Percentiles rank a stretch among this genome's conserved stretches.
Conservation (phyloP, 2,329 filamentous ascomycete species). For the Cordyceps farinosa region DNA sequence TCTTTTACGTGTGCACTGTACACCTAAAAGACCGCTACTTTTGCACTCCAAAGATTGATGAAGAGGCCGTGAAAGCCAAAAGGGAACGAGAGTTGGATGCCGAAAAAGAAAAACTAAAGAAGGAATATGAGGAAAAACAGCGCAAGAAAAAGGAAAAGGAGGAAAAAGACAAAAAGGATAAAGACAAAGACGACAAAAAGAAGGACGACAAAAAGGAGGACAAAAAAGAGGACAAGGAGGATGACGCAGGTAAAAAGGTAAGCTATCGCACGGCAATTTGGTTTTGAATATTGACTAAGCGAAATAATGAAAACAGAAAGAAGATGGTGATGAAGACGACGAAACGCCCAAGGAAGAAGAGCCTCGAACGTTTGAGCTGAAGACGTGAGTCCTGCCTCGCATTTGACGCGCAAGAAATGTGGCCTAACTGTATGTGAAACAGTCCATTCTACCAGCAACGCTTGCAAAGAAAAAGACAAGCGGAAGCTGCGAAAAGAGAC, state of each 20-base stretch:
- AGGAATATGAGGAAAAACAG: slow-evolving; percentile 73
- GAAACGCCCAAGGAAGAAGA: slow-evolving; percentile 52
- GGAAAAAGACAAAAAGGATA: slow-evolving; percentile 52
- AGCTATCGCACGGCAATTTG: too few relatives aligned
- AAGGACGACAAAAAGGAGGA: slow-evolving; percentile 44
- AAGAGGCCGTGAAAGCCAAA: slow-evolving; percentile 60
- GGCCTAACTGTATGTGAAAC: slow-evolving; percentile 10
- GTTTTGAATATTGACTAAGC: not conserved
- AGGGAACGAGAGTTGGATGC: slow-evolving; percentile 59
- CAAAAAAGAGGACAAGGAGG: slow-evolving; percentile 36
- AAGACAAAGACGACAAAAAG: slow-evolving; percentile 45
- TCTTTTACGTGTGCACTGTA: slow-evolving; percentile 83
- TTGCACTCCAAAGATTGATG: slow-evolving; percentile 70
- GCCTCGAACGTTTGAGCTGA: slow-evolving; percentile 77
- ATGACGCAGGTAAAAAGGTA: slow-evolving; percentile 36
- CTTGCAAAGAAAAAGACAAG: slow-evolving; percentile 62
- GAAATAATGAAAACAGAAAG: slow-evolving; percentile 20
- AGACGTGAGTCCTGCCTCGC: slow-evolving; percentile 54
- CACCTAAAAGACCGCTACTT: slow-evolving; percentile 84
- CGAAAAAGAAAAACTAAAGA: slow-evolving; percentile 63
- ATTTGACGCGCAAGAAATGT: not conserved
- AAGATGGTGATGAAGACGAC: slow-evolving; percentile 22
- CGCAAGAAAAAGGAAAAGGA: slow-evolving; percentile 67
- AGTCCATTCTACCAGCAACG: slow-evolving; percentile 86
- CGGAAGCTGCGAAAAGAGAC: slow-evolving; percentile 64